Evolutionary conservation across 208 protist species (phyloP), one percentile per base, ranked within the genome.

Genomic region (Crithidia sp.): DNA sequence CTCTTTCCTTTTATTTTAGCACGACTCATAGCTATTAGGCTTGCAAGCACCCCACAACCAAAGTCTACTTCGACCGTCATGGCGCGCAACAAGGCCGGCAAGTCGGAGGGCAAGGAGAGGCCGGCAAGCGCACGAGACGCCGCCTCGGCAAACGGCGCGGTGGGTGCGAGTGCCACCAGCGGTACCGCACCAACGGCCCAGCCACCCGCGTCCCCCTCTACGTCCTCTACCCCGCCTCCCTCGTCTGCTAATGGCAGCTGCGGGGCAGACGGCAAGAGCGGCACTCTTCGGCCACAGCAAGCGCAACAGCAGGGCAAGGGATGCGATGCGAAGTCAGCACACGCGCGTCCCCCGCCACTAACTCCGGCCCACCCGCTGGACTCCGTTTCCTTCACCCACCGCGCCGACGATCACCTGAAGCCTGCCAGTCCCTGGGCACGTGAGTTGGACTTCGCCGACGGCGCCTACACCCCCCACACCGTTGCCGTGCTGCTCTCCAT

Each of bases 391-490:
- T 16, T 70, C n/a, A 49, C 53, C 39, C 61, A 79, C 47, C 59
- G 50, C 17, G 19, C 40, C 6, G 76, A 85, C 28, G 28, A 44
- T 3, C 77, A 70, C 7, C 55, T 83, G 37, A 83, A 78, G 73
- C 56, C 75, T 2, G 77, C 79, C n/a, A 81, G 64, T 36, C 83
- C 86, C 9, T 91, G 83, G 82, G 71, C 75, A 6, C 80, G 83
- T 16, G 86, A 88, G 64, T 44, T 84, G 28, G 83, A 88, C 77
- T 88, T 91, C 37, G 77, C 53, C 40, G 86, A 91, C 19, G 52
- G 58, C 17, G 60, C 76, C 52, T 94, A 94, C 83, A 88, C 81
- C 0, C 85, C 88, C 10, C 88, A 90, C 76, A 92, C 90, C 6
- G 67, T 96, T n/a, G 70, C 76, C 28, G 70, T 75, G 12, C 73